Conservation (phyloP, 1,139 yeast species). For the Kodamaea ohmeri region DNA sequence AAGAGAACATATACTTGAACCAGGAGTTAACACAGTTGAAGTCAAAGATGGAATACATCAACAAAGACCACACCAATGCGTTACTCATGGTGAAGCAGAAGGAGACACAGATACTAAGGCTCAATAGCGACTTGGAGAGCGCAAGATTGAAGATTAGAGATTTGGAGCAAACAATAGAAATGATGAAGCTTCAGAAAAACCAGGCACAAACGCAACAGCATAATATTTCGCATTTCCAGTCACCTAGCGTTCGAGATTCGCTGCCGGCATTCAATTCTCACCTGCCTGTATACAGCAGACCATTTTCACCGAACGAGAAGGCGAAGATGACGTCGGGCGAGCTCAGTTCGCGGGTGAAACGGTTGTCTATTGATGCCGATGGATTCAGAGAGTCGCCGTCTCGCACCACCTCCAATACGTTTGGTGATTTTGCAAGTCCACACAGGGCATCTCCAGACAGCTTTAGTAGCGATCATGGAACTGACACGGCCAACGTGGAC, state of each 20-base stretch:
- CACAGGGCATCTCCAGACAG: conserved; percentile 15
- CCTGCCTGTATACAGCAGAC: neutral
- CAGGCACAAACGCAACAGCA: conserved; percentile 13
- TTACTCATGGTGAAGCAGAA: conserved; percentile 57
- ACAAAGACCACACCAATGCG: conserved; percentile 51
- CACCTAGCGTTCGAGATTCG: conserved; percentile 3
- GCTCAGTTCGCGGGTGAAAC: conserved; percentile 43
- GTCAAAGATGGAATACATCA: conserved; percentile 32
- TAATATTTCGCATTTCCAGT: conserved; percentile 6
- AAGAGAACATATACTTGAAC: conserved; percentile 42
- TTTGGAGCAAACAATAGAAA: conserved; percentile 51
- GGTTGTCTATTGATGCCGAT: conserved; percentile 44
- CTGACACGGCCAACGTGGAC: conserved; percentile 54
- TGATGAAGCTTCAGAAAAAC: conserved; percentile 37
- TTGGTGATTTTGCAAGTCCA: conserved; percentile 21
- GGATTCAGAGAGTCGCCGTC: conserved; percentile 19
- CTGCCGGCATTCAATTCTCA: conserved; percentile 8
- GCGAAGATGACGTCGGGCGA: conserved; percentile 36
- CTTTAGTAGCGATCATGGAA: conserved; percentile 20
- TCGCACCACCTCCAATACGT: conserved; percentile 13
- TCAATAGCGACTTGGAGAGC: conserved; percentile 59
- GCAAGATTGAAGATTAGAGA: conserved; percentile 48
- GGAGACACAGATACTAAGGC: conserved; percentile 61
- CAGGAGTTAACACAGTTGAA: conserved; percentile 40
- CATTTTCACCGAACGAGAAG: conserved; percentile 14